A percentile compares a stretch with the other conserved stretches of the same genome.
Conservation (phyloP, 2,329 filamentous ascomycete species). For the Exophiala oligosperma region DNA sequence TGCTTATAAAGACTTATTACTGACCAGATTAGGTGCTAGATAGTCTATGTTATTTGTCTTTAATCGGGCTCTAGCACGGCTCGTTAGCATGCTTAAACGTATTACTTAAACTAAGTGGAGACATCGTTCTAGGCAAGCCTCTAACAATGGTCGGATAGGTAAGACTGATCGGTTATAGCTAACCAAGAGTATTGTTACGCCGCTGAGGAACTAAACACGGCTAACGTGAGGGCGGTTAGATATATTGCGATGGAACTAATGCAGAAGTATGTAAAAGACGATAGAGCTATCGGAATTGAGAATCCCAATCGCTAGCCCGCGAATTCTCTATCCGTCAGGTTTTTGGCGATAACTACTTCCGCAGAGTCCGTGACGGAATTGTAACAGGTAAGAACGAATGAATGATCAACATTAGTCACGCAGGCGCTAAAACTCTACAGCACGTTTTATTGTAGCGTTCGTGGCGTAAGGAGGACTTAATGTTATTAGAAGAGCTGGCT, state of each 20-base stretch:
- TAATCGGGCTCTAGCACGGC: slow-evolving; percentile 26
- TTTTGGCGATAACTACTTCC: slow-evolving; percentile 1
- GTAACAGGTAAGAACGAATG: neutral
- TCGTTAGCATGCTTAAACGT: slow-evolving; percentile 32
- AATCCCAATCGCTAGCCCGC: slow-evolving; percentile 32
- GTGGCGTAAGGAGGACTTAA: slow-evolving; percentile 1
- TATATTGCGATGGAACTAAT: slow-evolving; percentile 33
- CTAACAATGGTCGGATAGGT: neutral
- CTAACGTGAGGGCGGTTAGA: slow-evolving; percentile 29
- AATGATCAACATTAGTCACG: neutral
- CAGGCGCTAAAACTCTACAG: neutral
- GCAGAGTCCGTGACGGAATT: neutral
- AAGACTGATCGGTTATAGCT: slow-evolving; percentile 7
- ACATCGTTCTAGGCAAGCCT: slow-evolving; percentile 32
- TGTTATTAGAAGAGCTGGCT: slow-evolving; percentile 1
- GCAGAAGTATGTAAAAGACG: slow-evolving; percentile 36
- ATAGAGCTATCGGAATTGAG: slow-evolving; percentile 35
- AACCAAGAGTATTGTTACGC: slow-evolving; percentile 1
- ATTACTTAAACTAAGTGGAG: slow-evolving; percentile 29
- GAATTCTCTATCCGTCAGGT: neutral
- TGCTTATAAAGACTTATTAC: slow-evolving; percentile 1
- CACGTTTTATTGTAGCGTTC: neutral
- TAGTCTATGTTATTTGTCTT: slow-evolving; percentile 25
- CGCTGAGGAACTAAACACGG: neutral
- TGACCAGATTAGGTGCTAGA: slow-evolving; percentile 27